A percentile compares a stretch with the other conserved stretches of the same genome.
These are phyloP conservation scores for Dujonia santamariae DNA, from an alignment of 1,139 yeast species.

Conservation along the genomic window DNA sequence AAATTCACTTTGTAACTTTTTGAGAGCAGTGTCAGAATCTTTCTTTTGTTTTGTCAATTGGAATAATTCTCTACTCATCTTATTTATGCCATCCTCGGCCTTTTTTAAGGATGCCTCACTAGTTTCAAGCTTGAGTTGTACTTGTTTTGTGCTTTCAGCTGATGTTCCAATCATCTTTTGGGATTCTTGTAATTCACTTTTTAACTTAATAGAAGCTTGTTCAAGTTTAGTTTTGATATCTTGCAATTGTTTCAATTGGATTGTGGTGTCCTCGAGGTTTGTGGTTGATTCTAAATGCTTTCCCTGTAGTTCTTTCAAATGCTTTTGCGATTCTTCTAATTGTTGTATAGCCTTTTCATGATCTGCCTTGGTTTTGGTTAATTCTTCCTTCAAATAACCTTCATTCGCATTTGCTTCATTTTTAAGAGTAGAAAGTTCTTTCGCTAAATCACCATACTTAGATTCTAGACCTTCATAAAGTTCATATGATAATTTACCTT, in stretches of 20 bases:
- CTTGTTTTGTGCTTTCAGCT: constrained; percentile 21
- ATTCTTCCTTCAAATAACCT: constrained; percentile 20
- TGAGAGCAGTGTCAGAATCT: constrained; percentile 43
- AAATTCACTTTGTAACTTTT: constrained; percentile 40
- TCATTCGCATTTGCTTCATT: constrained; percentile 22
- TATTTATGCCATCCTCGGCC: constrained; percentile 86
- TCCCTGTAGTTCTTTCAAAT: constrained; percentile 23
- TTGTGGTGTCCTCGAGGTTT: constrained; percentile 34
- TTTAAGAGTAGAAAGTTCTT: constrained; percentile 24
- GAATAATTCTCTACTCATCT: constrained; percentile 82
- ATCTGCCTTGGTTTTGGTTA: constrained; percentile 28
- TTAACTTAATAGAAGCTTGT: constrained; percentile 23
- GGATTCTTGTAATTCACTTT: constrained; percentile 29
- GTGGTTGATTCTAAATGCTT: constrained; percentile 19
- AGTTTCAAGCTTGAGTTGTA: constrained; percentile 26
- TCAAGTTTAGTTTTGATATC: constrained; percentile 32
- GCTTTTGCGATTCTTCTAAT: constrained; percentile 15
- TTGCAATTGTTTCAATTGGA: constrained; percentile 30
- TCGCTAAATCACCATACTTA: constrained; percentile 26
- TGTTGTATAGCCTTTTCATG: constrained; percentile 15
- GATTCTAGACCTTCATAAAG: constrained; percentile 62
- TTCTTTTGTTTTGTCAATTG: constrained; percentile 60
- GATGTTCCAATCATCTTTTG: constrained; percentile 19
- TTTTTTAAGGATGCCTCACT: constrained; percentile 51
- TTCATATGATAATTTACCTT: constrained; percentile 63